Percentiles rank a stretch among this genome's conserved stretches.
Evolutionary conservation across 2,329 filamentous ascomycete species (phyloP).

Genomic region (Herpotrichia juniperi): DNA sequence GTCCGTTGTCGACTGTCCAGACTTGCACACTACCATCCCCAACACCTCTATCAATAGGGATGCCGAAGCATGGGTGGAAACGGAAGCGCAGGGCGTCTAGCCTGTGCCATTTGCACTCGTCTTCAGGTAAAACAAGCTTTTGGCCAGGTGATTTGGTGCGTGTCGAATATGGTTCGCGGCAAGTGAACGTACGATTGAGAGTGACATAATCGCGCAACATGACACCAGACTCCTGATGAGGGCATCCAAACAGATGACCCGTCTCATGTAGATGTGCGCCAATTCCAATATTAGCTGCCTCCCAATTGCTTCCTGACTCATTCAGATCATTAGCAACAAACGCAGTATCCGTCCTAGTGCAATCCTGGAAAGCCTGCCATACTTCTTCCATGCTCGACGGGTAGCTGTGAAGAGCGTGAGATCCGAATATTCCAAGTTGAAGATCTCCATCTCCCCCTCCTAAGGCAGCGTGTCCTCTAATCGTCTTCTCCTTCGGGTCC

Average conservation of each 20-base stretch:
- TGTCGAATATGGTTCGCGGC: constrained; percentile 83
- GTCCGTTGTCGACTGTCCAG: constrained; percentile 80
- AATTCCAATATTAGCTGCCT: constrained; percentile 92
- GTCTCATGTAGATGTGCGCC: constrained; percentile 91
- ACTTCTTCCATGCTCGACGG: constrained; percentile 89
- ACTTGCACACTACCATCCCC: constrained; percentile 81
- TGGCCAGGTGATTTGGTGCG: constrained; percentile 81
- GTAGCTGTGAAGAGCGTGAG: constrained; percentile 89
- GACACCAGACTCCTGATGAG: constrained; percentile 86
- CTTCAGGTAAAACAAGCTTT: constrained; percentile 72
- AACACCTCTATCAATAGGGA: constrained; percentile 72
- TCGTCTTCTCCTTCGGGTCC: constrained; percentile 72
- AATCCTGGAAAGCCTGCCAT: constrained; percentile 85
- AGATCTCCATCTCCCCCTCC: constrained; percentile 76
- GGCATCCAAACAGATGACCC: constrained; percentile 87
- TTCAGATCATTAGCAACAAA: constrained; percentile 84
- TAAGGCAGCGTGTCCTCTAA: constrained; percentile 83
- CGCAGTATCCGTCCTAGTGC: constrained; percentile 82
- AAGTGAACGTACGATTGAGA: constrained; percentile 82
- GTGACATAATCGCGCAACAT: constrained; percentile 90
- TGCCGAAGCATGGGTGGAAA: constrained; percentile 85
- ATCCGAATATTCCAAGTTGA: constrained; percentile 88
- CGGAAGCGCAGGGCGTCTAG: constrained; percentile 88
- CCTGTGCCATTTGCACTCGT: constrained; percentile 92
- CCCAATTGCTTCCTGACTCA: constrained; percentile 90